Conservation (phyloP, 306 rosid species). For the Echinosophora koreensis region DNA sequence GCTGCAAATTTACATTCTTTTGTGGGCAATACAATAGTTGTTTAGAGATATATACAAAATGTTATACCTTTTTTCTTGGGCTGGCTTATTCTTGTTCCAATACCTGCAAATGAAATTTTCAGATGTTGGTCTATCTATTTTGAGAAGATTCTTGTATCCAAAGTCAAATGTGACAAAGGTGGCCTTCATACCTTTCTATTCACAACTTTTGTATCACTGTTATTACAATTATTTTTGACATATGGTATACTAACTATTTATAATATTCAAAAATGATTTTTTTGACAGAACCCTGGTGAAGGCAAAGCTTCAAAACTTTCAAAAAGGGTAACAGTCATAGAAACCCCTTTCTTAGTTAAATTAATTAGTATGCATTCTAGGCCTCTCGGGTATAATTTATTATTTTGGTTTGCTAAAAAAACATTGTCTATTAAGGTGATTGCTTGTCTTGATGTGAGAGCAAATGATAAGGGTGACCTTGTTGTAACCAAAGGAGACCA, state of each 20-base stretch:
- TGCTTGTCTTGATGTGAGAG: conserved; percentile 97
- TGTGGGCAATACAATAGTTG: neutral
- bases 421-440: conserved; percentile 68
- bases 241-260: conserved; percentile 51
- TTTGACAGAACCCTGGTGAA: conserved; percentile 77
- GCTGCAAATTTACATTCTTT: conserved; percentile 16
- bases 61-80: conserved; percentile 5
- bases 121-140: conserved; percentile 91
- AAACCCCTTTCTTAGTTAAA: conserved; percentile 17
- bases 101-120: conserved; percentile 55
- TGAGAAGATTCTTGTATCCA: conserved; percentile 91
- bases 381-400: neutral
- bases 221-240: conserved; percentile 36
- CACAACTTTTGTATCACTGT: conserved; percentile 35
- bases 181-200: conserved; percentile 51
- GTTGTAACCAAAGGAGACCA: conserved; percentile 99
- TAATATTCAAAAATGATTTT: conserved; percentile 51
- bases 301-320: conserved; percentile 88
- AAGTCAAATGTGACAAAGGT: conserved; percentile 72
- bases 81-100: conserved; percentile 35
- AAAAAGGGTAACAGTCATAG: conserved; percentile 73
- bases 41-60: neutral
- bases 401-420: conserved; percentile 45
- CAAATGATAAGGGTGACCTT: conserved; percentile 94
- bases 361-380: conserved; percentile 19